Evolutionary conservation across 2,329 filamentous ascomycete genomes (phyloP), one percentile per base, ranked within the genome.

Genomic region (Cordyceps pruinosa): DNA sequence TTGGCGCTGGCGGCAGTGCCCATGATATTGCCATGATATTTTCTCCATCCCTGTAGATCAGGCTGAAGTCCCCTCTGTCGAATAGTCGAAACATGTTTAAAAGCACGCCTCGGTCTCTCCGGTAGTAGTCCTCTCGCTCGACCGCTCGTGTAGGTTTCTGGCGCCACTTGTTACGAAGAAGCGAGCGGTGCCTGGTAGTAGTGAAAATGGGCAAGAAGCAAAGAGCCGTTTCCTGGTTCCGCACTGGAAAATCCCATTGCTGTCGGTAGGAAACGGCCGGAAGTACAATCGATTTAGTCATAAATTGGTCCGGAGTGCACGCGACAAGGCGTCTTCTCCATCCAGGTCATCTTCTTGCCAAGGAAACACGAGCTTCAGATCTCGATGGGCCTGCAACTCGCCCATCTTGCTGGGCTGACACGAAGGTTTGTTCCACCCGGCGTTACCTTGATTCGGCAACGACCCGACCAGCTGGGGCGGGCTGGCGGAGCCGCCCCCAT

Each of bases 1-100:
- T 85, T 70, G 37, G 49, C 25, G 12, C n/a, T 58, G 70, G 70
- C 0, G 78, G 78, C 1, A 76, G 76, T 6, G 77, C 76, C 4
- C 73, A 67, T 58, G 66, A 67, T 2, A 68, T 73, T 32, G 64
- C 68, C 21, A 65, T 67, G 61, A 34, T 1, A 5, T 44, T 53
- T 28, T n/a, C 25, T 44, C 13, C 37, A 5, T 44, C 39, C 8
- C 39, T 25, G 6, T 53, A 53, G 10, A 17, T 17, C n/a, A n/a
- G n/a, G n/a, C n/a, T n/a, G n/a, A n/a, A n/a, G n/a, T n/a, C n/a
- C n/a, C n/a, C n/a, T n/a, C n/a, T n/a, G n/a, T n/a, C n/a, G n/a
- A n/a, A n/a, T n/a, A n/a, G n/a, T n/a, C n/a, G n/a, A n/a, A n/a
- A n/a, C n/a, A n/a, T n/a, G n/a, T n/a, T n/a, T n/a, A n/a, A n/a